Base-by-base conservation (phyloP, 2,329 filamentous ascomycete species). In the Colletotrichum ledebouriae region DNA sequence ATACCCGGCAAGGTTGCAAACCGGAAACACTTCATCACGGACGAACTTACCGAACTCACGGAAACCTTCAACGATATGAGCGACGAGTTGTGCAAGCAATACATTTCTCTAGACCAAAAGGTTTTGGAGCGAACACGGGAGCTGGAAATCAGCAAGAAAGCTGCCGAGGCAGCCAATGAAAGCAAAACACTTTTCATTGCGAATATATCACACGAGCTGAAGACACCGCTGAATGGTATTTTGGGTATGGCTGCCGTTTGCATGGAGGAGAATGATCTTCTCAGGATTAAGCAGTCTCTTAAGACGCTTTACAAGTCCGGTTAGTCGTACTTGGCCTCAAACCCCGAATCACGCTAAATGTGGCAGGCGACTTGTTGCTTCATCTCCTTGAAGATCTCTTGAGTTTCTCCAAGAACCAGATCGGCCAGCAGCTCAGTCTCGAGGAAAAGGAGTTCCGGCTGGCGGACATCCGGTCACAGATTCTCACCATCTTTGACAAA, bases 161-260 rank as follows among this genome's bases (percentile, higher is more conserved):
- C 94, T 1, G 94, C 94, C 1, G 94, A 97, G 78, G 92, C 93
- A n/a, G 94, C 94, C 3, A 98, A 97, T 74, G 93, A 97, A 80
- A 97, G 93, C 84, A 99, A 99, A 81, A 98, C 96, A 0, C 84
- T 98, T 9, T 98, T 98, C 81, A 97, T 99, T 71, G 96, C 96
- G 17, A 98, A 98, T 74, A 97, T 98, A 58, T 91, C 89, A 1
- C 89, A 90, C 73, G 88, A 98, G 78, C 85, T 99, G 41, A 97
- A 97, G 76, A 99, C 96, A 1, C 96, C 96, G 0, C 85, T 98
- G 65, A 98, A 98, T 75, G 96, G 95, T 12, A 98, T 98, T 56
- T 85, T 99, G 74, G 96, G 96, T 67, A 96, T 98, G 91, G 94
- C 92, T 73, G 92, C 94, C 0, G 92, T 97, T 1, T 96, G 93